phyloP scores from a whole-genome alignment of 2,329 filamentous ascomycete genomes.

The Penicillium sp. region DNA sequence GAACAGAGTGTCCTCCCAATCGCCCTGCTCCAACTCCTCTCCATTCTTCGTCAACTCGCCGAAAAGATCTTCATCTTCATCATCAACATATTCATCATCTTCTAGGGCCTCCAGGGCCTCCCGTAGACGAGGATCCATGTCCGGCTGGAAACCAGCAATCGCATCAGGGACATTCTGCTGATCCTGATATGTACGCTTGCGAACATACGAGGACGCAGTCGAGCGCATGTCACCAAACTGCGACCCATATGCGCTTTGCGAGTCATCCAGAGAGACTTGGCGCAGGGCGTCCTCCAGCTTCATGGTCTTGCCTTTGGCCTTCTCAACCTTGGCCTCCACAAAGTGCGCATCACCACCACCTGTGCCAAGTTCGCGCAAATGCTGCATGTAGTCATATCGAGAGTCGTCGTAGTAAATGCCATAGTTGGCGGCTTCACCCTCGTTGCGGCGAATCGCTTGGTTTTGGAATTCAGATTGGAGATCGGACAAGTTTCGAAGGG shows the following conservation, averaged over 20 bases:
- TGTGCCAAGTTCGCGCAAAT: slow-evolving; percentile 82
- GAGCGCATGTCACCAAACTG: slow-evolving; percentile 49
- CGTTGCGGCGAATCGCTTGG: slow-evolving; percentile 74
- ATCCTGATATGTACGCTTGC: slow-evolving; percentile 79
- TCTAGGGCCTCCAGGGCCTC: slow-evolving; percentile 93
- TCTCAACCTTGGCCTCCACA: slow-evolving; percentile 68
- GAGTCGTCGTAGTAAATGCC: slow-evolving; percentile 95
- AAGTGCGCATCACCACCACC: slow-evolving; percentile 76
- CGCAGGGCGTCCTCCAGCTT: slow-evolving; percentile 85
- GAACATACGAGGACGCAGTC: slow-evolving; percentile 72
- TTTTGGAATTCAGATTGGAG: slow-evolving; percentile 74
- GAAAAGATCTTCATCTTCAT: slow-evolving; percentile 84
- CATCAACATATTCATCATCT: slow-evolving; percentile 90
- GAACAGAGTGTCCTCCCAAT: slow-evolving; percentile 70
- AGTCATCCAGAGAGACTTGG: slow-evolving; percentile 55
- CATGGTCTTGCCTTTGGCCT: slow-evolving; percentile 68
- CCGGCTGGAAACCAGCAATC: slow-evolving; percentile 91
- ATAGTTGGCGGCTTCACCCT: slow-evolving; percentile 93
- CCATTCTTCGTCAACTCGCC: slow-evolving; percentile 67
- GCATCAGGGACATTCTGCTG: slow-evolving; percentile 92
- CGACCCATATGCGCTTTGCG: slow-evolving; percentile 41
- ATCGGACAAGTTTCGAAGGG: slow-evolving; percentile 68
- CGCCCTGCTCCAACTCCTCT: slow-evolving; percentile 74
- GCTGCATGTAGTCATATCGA: slow-evolving; percentile 99
- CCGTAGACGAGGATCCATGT: slow-evolving; percentile 92